phyloP scores from a whole-genome alignment of 2,329 filamentous ascomycete genomes.

The Aspergillus quadrilineatus region DNA sequence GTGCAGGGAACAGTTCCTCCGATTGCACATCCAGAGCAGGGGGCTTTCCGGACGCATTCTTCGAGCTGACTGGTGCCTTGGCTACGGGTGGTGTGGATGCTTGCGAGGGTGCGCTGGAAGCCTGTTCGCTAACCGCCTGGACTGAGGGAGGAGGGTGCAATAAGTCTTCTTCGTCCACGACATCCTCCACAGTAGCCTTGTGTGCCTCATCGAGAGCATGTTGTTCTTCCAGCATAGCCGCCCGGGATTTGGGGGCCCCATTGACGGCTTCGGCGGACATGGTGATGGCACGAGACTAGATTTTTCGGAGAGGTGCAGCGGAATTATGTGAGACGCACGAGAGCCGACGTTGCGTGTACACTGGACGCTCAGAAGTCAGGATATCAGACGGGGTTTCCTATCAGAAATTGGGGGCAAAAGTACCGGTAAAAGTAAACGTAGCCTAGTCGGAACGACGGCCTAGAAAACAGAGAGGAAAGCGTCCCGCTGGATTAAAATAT shows the following conservation, averaged over 20 bases:
- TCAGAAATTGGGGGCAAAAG: not conserved
- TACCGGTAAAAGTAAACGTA: slow-evolving; percentile 4
- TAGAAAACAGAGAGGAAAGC: not conserved
- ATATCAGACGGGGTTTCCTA: not conserved
- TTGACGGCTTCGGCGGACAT: slow-evolving; percentile 40
- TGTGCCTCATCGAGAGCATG: slow-evolving; percentile 54
- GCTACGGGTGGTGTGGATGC: slow-evolving; percentile 28
- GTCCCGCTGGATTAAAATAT: not conserved
- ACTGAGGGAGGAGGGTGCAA: slow-evolving; percentile 54
- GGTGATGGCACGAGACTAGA: slow-evolving; percentile 9
- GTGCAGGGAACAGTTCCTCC: slow-evolving; percentile 89
- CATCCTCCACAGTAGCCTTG: slow-evolving; percentile 75
- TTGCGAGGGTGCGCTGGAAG: slow-evolving; percentile 25
- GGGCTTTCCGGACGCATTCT: slow-evolving; percentile 42
- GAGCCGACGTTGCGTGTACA: not conserved
- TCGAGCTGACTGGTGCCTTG: slow-evolving; percentile 39
- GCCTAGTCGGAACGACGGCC: not conserved
- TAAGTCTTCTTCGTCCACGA: slow-evolving; percentile 73
- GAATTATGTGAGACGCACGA: not conserved
- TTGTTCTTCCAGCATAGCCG: slow-evolving; percentile 54
- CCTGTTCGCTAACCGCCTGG: slow-evolving; percentile 38
- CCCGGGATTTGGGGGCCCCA: slow-evolving; percentile 46
- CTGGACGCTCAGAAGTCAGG: not conserved
- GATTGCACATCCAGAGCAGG: slow-evolving; percentile 74
- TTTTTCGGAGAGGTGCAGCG: not conserved